Percentiles rank a stretch among this genome's conserved stretches.
These are phyloP conservation scores for Cladophialophora psammophila DNA, from an alignment of 2,329 filamentous ascomycete genomes.

Conservation along the genomic window DNA sequence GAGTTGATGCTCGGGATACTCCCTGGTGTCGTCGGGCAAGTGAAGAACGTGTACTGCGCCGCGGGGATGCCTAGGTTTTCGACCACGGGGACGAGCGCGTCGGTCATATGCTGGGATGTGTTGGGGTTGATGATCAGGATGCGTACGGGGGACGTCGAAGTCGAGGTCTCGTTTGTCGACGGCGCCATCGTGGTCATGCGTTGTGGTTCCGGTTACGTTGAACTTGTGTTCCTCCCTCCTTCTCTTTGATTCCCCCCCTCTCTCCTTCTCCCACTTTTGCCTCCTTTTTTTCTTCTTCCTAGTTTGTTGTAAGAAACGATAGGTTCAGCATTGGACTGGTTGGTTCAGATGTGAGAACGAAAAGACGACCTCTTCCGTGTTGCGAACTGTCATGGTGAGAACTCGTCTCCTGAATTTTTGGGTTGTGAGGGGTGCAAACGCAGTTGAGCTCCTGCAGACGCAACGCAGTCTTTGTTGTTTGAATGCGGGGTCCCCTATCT, in stretches of 20 bases:
- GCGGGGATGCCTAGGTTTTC: conserved; percentile 45
- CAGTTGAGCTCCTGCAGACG: background rate
- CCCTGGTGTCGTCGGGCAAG: conserved; percentile 60
- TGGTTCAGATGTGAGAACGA: background rate
- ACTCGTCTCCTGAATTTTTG: background rate
- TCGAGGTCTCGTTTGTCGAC: background rate
- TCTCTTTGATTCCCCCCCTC: background rate
- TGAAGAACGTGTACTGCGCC: conserved; percentile 65
- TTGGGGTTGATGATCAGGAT: conserved; percentile 57
- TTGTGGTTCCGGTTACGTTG: too few relatives aligned
- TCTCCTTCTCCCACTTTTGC: background rate
- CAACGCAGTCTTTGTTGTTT: background rate
- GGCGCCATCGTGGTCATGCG: background rate
- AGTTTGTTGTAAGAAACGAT: background rate
- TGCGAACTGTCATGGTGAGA: background rate
- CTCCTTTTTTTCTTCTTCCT: background rate
- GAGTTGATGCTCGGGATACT: conserved; percentile 81
- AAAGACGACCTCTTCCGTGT: background rate
- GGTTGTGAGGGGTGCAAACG: background rate
- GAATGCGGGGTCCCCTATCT: background rate
- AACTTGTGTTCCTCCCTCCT: background rate
- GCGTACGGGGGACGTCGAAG: conserved; percentile 21
- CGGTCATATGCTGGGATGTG: conserved; percentile 54
- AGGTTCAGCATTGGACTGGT: background rate
- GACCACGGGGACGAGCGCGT: conserved; percentile 51